These are phyloP conservation scores for Rhodosporidiobolus odoratus DNA, from an alignment of 768 basidiomycete species.

Conservation along the genomic window DNA sequence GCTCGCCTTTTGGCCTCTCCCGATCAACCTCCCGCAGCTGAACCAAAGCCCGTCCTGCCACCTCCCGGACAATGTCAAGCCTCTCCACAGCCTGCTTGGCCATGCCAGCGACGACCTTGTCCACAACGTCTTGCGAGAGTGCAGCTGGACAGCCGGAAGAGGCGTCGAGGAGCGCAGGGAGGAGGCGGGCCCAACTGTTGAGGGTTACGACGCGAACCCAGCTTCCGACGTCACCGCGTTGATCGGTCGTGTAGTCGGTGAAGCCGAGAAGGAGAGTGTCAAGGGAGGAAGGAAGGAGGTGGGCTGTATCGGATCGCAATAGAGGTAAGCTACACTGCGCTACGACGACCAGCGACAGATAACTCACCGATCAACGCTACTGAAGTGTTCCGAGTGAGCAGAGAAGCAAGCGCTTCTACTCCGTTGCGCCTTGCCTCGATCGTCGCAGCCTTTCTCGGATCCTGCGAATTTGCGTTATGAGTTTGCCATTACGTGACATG, in stretches of 20 bases:
- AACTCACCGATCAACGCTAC: not conserved
- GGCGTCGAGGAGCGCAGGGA: constrained; percentile 54
- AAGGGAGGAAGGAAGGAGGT: constrained; percentile 42
- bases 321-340: not conserved
- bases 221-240: constrained; percentile 93
- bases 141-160: constrained; percentile 45
- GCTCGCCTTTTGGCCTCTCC: not conserved
- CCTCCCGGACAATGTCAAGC: constrained; percentile 81
- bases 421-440: constrained; percentile 28
- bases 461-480: not conserved
- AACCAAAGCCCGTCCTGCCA: constrained; percentile 62
- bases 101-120: constrained; percentile 58
- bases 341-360: not conserved
- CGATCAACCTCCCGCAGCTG: constrained; percentile 50
- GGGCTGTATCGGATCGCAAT: not conserved
- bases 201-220: constrained; percentile 83
- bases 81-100: constrained; percentile 86
- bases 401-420: constrained; percentile 22
- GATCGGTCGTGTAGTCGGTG: constrained; percentile 84
- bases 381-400: not conserved
- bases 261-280: constrained; percentile 61
- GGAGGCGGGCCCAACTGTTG: constrained; percentile 57
- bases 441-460: not conserved
- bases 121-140: constrained; percentile 42
- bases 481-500: too few species aligned